phyloP scores from a whole-genome alignment of 1,284 basidiomycete genomes.

The Coriolopsis trogii region DNA sequence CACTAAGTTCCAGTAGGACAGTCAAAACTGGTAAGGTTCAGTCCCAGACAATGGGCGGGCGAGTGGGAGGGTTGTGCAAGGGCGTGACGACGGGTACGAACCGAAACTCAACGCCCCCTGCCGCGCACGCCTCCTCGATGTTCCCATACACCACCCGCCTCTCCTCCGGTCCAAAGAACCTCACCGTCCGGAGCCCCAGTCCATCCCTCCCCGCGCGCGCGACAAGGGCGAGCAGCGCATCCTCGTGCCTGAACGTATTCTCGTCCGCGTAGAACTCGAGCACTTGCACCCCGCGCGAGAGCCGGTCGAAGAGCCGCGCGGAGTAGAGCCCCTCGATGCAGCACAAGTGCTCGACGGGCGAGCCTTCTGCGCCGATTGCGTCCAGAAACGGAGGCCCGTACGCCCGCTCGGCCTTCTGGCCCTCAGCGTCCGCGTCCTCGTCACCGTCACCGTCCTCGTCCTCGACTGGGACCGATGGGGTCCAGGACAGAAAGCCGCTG shows the following conservation, averaged over 20 bases:
- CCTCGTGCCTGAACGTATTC: background rate
- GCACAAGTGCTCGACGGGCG: constrained; percentile 1
- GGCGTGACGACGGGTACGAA: background rate
- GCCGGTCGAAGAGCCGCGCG: background rate
- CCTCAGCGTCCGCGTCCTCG: no score
- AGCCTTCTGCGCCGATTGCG: background rate
- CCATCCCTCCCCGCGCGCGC: background rate
- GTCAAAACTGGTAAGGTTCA: background rate
- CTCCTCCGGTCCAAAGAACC: background rate
- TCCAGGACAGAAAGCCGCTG: background rate
- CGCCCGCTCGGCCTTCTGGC: no score
- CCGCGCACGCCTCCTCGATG: background rate
- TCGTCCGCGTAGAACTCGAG: constrained; percentile 1
- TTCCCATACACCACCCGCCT: background rate
- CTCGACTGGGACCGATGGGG: no score
- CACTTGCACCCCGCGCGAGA: background rate
- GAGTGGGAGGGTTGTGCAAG: background rate
- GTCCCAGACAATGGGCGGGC: background rate
- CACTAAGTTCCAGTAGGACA: no score
- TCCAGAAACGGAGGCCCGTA: background rate
- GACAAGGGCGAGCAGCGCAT: background rate
- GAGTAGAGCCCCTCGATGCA: background rate
- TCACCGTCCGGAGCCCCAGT: background rate
- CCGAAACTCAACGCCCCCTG: background rate
- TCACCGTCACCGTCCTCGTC: no score